Evolutionary conservation across 176 grass and related monocot genomes (phyloP).

Genomic region (Guadua angustifolia): DNA sequence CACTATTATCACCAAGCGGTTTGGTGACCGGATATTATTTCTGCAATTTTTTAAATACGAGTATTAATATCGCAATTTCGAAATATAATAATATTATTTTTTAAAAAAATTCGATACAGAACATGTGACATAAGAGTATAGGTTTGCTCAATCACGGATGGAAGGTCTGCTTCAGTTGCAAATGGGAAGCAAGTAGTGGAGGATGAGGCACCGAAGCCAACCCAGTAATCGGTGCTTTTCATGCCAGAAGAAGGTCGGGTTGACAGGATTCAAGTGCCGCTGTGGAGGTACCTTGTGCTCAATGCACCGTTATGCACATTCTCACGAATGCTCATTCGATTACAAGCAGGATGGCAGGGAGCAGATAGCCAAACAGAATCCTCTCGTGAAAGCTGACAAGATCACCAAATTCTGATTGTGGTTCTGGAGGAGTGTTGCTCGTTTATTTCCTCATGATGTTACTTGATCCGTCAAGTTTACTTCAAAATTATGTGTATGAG

Average conservation of each 20-base stretch:
- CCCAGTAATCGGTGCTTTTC: constrained; percentile 50
- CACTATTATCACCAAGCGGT: too few relatives aligned
- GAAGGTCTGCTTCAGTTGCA: background rate
- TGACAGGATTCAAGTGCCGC: constrained; percentile 68
- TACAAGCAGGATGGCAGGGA: constrained; percentile 53
- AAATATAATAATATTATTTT: too few relatives aligned
- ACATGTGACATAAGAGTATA: too few relatives aligned
- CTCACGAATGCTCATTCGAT: constrained; percentile 64
- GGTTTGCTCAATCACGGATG: constrained; percentile 16
- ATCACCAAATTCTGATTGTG: constrained; percentile 55
- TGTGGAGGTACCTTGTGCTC: constrained; percentile 70
- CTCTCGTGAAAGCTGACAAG: constrained; percentile 63
- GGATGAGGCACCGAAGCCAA: constrained; percentile 33
- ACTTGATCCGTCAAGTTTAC: constrained; percentile 39
- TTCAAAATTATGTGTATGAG: background rate
- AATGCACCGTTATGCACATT: constrained; percentile 57
- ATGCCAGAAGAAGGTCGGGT: constrained; percentile 62
- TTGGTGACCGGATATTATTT: too few relatives aligned
- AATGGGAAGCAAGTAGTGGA: background rate
- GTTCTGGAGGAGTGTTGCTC: background rate
- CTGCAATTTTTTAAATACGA: too few relatives aligned
- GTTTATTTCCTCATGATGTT: constrained; percentile 19
- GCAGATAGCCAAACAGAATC: constrained; percentile 61
- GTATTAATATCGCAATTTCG: too few relatives aligned
- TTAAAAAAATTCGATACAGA: too few relatives aligned